phyloP scores from a whole-genome alignment of 1,284 basidiomycete genomes.

The Sporisorium sorghi region DNA sequence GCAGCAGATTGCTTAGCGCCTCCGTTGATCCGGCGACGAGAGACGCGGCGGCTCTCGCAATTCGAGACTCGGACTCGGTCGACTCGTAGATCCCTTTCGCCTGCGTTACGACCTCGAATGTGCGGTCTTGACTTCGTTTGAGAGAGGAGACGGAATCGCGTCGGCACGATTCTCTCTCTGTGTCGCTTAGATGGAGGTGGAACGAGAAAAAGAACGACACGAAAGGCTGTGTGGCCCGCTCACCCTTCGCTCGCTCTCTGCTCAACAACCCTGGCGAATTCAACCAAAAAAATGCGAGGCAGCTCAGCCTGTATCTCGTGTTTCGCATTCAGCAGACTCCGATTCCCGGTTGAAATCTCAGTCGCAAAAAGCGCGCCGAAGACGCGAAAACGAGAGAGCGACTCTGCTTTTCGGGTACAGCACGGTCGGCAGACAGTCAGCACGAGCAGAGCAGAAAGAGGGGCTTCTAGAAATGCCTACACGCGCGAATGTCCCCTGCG shows the following conservation, averaged over 20 bases:
- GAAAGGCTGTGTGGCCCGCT: no score
- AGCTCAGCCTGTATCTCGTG: constrained; percentile 4
- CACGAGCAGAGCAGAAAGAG: background rate
- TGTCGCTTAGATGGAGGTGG: background rate
- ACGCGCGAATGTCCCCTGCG: background rate
- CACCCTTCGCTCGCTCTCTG: no score
- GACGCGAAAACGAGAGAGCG: background rate
- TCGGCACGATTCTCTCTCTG: background rate
- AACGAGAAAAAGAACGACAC: no score
- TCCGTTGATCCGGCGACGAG: background rate
- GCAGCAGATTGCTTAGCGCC: background rate
- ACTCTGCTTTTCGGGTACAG: background rate
- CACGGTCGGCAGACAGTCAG: background rate
- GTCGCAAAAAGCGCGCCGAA: constrained; percentile 3
- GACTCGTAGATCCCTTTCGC: background rate
- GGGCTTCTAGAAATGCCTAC: background rate
- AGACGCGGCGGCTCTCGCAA: background rate
- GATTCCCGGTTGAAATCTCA: constrained; percentile 8
- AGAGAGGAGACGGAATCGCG: constrained; percentile 1
- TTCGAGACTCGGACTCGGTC: background rate
- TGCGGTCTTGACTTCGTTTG: background rate
- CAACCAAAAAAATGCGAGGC: background rate
- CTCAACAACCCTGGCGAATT: no score
- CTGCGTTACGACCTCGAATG: background rate
- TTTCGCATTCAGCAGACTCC: background rate